These are phyloP conservation scores for Salix arbutifolia DNA, from an alignment of 345 rosid species.

Conservation along the genomic window DNA sequence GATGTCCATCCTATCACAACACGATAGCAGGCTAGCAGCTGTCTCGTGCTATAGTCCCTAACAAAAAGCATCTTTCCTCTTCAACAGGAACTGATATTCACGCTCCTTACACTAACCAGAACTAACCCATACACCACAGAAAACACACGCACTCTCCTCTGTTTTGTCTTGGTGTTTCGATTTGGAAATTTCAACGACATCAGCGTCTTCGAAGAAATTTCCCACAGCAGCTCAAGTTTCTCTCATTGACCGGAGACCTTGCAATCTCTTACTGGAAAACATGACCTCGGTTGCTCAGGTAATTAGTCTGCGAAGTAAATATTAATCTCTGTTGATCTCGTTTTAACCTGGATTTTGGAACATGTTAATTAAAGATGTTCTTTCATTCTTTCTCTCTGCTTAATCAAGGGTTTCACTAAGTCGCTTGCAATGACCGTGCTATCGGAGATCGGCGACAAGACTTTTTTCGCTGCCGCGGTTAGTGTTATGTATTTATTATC, in stretches of 20 bases:
- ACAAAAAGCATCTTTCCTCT: not conserved
- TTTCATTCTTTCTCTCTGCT: not conserved
- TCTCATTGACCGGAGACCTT: not conserved
- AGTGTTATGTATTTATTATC: slow-evolving; percentile 19
- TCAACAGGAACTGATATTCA: not conserved
- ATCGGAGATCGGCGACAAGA: slow-evolving; percentile 98
- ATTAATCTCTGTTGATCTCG: not conserved
- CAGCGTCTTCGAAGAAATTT: not conserved
- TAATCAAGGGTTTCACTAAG: slow-evolving; percentile 78
- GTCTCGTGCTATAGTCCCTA: not conserved
- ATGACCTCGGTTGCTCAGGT: slow-evolving; percentile 74
- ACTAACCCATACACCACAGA: not conserved
- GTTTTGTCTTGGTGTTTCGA: not conserved
- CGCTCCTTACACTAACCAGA: not conserved
- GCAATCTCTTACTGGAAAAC: slow-evolving; percentile 4
- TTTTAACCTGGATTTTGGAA: not conserved
- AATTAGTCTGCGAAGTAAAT: not conserved
- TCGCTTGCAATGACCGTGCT: slow-evolving; percentile 94
- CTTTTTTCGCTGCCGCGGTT: slow-evolving; percentile 97
- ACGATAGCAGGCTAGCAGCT: too few species aligned
- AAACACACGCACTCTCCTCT: not conserved
- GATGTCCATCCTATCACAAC: not conserved
- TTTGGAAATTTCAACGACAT: not conserved
- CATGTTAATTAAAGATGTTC: not conserved
- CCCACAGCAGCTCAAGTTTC: not conserved